Base-by-base conservation (phyloP, 768 basidiomycete species). In the Lentinula sp. region DNA sequence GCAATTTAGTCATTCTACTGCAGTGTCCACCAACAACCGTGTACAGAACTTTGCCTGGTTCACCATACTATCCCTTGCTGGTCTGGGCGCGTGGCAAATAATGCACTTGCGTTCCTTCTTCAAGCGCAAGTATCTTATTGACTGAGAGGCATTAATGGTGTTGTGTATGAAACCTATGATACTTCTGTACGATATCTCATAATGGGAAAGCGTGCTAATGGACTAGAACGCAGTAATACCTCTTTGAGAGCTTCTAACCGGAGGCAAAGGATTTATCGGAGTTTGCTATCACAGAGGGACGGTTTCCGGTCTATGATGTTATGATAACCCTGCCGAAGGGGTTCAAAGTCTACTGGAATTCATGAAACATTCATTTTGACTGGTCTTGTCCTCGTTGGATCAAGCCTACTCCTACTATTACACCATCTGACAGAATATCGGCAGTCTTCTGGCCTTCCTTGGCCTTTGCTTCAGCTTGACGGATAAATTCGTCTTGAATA, bases 41-140 rank as follows among this genome's bases (percentile, higher is more conserved):
- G 95, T 98, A 36, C 90, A 94, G 73, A 91, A 85, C 67, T 98
- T 99, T 75, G 91, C 92, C 1, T 88, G 93, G 82, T 87, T 98
- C 72, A 90, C 93, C 12, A 81, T 97, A 62, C 20, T 87, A 51
- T 85, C 90, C 7, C 83, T 98, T 49, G 71, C 93, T 36, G 84
- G 79, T 32, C 79, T 98, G 41, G 95, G 97, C 6, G 82, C 82
- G 48, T 99, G 96, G 97, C 95, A 98, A 76, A 91, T 99, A 49
- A 76, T 97, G 71, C 96, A 98, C 70, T 79, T 99, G 13, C 86
- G 95, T 50, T 84, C 93, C 6, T 98, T 91, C 85, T 98, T 98
- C 85, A 95, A 93, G 78, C 84, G 90, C 69, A 97, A 95, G 76
- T 93, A 95, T 75, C 86, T 95, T 69, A 95, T 95, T 68, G 93